A percentile compares a stretch with the other conserved stretches of the same genome.
Evolutionary conservation across 106 monocot species (phyloP).

Genomic region (Acorus calamus): DNA sequence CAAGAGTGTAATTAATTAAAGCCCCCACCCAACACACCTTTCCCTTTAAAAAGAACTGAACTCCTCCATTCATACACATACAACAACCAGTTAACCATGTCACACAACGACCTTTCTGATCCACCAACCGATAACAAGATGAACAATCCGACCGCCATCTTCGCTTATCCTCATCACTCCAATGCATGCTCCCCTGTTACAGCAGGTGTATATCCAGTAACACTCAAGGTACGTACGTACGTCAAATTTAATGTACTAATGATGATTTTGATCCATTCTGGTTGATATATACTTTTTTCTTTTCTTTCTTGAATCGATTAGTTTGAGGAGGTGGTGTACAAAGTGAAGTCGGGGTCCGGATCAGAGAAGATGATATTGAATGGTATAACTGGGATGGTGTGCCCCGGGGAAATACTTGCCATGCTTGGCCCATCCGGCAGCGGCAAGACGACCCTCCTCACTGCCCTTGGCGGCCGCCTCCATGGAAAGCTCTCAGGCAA

Average conservation of each 20-base stretch:
- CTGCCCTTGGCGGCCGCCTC: conserved; percentile 44
- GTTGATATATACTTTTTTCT: not conserved
- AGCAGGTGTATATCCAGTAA: conserved; percentile 17
- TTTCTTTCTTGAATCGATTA: conserved; percentile 4
- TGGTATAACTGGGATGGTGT: conserved; percentile 36
- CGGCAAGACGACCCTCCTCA: conserved; percentile 71
- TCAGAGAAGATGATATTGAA: conserved; percentile 40
- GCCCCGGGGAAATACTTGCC: conserved; percentile 58
- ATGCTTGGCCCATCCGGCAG: conserved; percentile 72
- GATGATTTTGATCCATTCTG: not conserved
- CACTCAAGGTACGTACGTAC: conserved; percentile 22
- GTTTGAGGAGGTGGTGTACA: conserved; percentile 74
- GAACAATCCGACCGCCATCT: not conserved
- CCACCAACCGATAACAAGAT: no score
- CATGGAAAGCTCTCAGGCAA: conserved; percentile 31
- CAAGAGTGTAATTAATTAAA: no score
- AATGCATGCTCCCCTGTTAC: not conserved
- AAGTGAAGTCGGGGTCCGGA: conserved; percentile 26
- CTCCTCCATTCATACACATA: no score
- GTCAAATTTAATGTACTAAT: not conserved
- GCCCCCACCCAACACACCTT: no score
- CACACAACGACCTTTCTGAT: no score
- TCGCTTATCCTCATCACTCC: conserved; percentile 2
- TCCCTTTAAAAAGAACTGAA: no score
- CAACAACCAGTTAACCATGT: no score